Evolutionary conservation across 2,329 filamentous ascomycete species (phyloP).

Genomic region (Zymoseptoria brevis): DNA sequence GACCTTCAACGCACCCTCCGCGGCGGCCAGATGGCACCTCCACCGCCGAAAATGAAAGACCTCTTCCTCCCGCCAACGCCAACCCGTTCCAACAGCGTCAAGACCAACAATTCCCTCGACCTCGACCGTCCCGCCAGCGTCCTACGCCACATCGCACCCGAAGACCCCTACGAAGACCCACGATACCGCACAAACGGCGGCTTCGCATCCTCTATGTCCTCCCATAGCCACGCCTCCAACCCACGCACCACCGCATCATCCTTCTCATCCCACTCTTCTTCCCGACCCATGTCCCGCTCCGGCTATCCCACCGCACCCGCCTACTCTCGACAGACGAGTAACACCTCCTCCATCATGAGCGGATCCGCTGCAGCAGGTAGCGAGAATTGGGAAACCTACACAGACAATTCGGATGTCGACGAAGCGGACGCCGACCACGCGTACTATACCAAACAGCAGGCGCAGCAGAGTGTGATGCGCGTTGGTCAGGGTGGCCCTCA

Average conservation of each 20-base stretch:
- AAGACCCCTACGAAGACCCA: slow-evolving; percentile 76
- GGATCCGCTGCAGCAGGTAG: slow-evolving; percentile 47
- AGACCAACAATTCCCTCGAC: slow-evolving; percentile 32
- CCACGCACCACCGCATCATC: slow-evolving; percentile 5
- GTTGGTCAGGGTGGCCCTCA: slow-evolving; percentile 1
- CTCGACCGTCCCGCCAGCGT: slow-evolving; percentile 49
- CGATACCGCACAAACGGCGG: slow-evolving; percentile 16
- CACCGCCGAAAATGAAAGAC: slow-evolving; percentile 89
- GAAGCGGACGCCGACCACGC: slow-evolving; percentile 62
- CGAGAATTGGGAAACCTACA: slow-evolving; percentile 97
- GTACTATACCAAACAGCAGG: slow-evolving; percentile 67
- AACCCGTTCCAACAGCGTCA: slow-evolving; percentile 33
- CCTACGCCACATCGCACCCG: slow-evolving; percentile 56
- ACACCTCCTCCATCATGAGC: slow-evolving; percentile 30
- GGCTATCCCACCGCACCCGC: slow-evolving; percentile 26
- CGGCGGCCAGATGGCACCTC: slow-evolving; percentile 53
- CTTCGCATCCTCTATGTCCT: slow-evolving; percentile 9
- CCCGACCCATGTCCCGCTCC: slow-evolving; percentile 22
- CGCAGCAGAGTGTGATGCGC: slow-evolving; percentile 47
- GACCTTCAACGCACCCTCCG: slow-evolving; percentile 35
- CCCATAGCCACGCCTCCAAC: neutral
- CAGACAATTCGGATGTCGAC: slow-evolving; percentile 48
- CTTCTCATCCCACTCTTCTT: slow-evolving; percentile 20
- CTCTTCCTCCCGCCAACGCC: slow-evolving; percentile 52
- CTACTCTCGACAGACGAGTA: slow-evolving; percentile 26